Evolutionary conservation across 2,329 filamentous ascomycete species (phyloP), one percentile per base, ranked within the genome.

Genomic region (Cytospora piceae): DNA sequence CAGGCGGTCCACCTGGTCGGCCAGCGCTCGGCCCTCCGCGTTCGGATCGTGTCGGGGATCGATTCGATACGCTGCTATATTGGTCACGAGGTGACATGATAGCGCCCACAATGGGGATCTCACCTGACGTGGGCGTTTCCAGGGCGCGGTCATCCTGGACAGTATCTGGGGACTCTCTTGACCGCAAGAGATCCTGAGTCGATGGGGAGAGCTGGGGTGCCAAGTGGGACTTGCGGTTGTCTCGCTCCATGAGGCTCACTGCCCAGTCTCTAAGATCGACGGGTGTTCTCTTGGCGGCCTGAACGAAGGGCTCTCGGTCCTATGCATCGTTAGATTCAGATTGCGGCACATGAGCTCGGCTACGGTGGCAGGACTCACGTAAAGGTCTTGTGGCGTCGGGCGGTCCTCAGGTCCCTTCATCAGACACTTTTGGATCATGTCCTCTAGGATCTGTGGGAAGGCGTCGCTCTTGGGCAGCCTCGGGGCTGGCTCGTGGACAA

Each of bases 381-480:
- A 97, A 67, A 99, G 88, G 72, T 98, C 93, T 72, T 94, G 90
- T 11, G 95, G 95, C 6, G 95, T 98, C 60, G 94, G 95, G 61
- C 95, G 88, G 74, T 92, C 87, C 67, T 94, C 91, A 0, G 95
- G 92, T 68, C 91, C 88, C 81, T 99, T 99, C 77, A 90, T 89
- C 70, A 99, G 81, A 79, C 95, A 99, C 77, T 96, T 97, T 70
- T 95, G 93, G 66, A 98, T 94, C 87, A 98, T 97, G 70, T 98
- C 93, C 72, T 98, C 94, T 56, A 99, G 80, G 69, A 98, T 98
- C 32, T 88, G 87, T 0, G 95, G 95, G 83, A 99, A 99, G 2
- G 95, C 95, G 75, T 98, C 95, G 74, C 94, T 97, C 86, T 97
- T 96, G 52, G 95, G 95, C 60, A 99, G 85, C 75, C 87, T 94